Percentiles rank a stretch among this genome's conserved stretches.
Evolutionary conservation across 345 rosid genomes (phyloP).

Genomic region (Populus deltoides): DNA sequence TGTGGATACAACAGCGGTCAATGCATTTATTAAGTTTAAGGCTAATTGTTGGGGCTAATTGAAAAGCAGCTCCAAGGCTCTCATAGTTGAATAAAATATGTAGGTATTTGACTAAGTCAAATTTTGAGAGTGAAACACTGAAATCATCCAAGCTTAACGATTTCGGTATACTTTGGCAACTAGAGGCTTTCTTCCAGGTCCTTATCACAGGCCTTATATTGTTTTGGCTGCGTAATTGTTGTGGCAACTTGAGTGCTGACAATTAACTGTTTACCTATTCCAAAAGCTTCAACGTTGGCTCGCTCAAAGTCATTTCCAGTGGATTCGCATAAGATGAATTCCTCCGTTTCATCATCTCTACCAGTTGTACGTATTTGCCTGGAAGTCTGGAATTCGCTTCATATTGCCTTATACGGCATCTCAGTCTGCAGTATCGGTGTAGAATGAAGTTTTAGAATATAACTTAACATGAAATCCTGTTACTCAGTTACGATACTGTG

Average conservation of each 20-base stretch:
- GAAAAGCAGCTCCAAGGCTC: too few relatives aligned
- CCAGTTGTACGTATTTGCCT: too few relatives aligned
- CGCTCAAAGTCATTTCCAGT: background rate
- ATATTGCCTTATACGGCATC: background rate
- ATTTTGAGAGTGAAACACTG: background rate
- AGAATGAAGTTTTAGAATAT: too few relatives aligned
- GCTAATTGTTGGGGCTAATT: too few relatives aligned
- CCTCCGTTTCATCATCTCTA: too few relatives aligned
- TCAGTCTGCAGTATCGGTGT: too few relatives aligned
- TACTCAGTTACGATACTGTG: too few relatives aligned
- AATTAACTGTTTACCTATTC: background rate
- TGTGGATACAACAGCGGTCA: background rate
- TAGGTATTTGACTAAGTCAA: background rate
- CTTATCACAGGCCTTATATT: background rate
- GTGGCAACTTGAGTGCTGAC: background rate
- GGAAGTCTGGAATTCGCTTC: background rate
- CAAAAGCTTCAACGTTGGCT: background rate
- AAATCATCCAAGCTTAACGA: background rate
- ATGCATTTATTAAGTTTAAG: background rate
- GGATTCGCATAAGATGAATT: background rate
- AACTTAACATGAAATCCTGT: too few relatives aligned
- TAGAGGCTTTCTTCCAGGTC: background rate
- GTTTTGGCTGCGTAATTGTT: background rate
- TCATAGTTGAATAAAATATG: background rate
- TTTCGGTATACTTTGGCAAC: background rate